These are phyloP conservation scores for Kodamaea fukazawae DNA, from an alignment of 805 yeast species.

Conservation along the genomic window DNA sequence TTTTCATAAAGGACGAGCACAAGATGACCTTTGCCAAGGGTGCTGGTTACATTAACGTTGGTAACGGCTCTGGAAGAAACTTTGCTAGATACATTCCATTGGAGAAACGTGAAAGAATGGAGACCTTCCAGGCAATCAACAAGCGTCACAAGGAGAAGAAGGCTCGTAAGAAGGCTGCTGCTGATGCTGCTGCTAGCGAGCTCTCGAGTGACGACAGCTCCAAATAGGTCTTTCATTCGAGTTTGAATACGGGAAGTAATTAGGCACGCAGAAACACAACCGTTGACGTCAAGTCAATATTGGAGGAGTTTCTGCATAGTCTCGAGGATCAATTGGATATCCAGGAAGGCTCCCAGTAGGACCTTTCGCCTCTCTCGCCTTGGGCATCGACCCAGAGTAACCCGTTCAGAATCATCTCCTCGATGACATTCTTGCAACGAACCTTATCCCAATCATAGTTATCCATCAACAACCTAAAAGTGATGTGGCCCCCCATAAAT, in stretches of 20 bases:
- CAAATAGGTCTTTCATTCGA: no score
- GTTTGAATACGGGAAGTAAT: no score
- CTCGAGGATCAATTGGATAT: constrained; percentile 29
- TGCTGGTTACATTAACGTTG: constrained; percentile 50
- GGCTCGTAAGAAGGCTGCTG: constrained; percentile 15
- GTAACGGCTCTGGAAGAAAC: constrained; percentile 77
- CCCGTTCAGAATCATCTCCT: constrained; percentile 80
- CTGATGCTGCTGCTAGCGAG: no score
- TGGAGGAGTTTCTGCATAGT: no score
- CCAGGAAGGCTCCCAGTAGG: constrained; percentile 79
- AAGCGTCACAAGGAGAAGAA: constrained; percentile 52
- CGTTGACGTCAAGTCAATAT: no score
- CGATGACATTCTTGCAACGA: constrained; percentile 60
- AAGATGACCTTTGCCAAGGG: constrained; percentile 13
- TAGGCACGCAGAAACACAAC: no score
- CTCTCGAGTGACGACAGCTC: no score
- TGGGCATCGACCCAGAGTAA: constrained; percentile 77
- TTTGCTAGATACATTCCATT: constrained; percentile 57
- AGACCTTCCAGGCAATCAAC: constrained; percentile 68
- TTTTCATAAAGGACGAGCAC: constrained; percentile 21
- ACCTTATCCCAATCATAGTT: constrained; percentile 72
- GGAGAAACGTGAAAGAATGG: constrained; percentile 53
- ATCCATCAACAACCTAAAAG: constrained; percentile 60
- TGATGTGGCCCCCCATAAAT: constrained; percentile 69
- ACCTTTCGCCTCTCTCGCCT: constrained; percentile 42